A percentile compares a stretch with the other conserved stretches of the same genome.
Conservation (phyloP, 345 rosid genomes). For the Clarkia xantiana region DNA sequence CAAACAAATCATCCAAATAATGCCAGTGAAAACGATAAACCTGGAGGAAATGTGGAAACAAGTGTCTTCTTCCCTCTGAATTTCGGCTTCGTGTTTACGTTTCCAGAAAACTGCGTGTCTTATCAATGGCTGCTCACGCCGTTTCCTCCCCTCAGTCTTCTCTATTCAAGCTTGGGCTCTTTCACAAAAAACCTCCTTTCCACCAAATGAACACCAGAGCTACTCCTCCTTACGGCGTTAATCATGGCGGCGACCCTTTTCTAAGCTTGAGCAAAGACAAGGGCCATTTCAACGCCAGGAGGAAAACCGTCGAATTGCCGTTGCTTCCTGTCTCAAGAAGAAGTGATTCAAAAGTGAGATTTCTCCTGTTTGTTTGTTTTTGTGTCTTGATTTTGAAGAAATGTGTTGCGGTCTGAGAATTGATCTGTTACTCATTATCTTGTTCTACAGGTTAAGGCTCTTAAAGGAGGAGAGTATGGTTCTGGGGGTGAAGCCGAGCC, state of each 20-base stretch:
- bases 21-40: too few relatives aligned
- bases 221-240: background rate
- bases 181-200: background rate
- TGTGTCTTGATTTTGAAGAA: background rate
- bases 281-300: background rate
- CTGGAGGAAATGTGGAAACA: too few relatives aligned
- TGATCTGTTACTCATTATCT: background rate
- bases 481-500: slow-evolving; percentile 41
- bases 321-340: slow-evolving; percentile 1
- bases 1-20: too few relatives aligned
- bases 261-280: background rate
- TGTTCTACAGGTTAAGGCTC: slow-evolving; percentile 19
- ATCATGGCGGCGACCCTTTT: background rate
- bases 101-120: too few relatives aligned
- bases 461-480: slow-evolving; percentile 30
- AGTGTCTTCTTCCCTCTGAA: too few relatives aligned
- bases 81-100: too few relatives aligned
- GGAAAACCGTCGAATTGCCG: background rate
- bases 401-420: too few relatives aligned
- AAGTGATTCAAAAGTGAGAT: background rate
- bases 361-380: background rate
- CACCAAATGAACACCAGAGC: background rate
- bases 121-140: too few relatives aligned
- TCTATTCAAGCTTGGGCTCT: too few relatives aligned
- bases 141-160: too few relatives aligned